Base-by-base conservation (phyloP, 1,284 basidiomycete species). In the Sphagnurus paluster region DNA sequence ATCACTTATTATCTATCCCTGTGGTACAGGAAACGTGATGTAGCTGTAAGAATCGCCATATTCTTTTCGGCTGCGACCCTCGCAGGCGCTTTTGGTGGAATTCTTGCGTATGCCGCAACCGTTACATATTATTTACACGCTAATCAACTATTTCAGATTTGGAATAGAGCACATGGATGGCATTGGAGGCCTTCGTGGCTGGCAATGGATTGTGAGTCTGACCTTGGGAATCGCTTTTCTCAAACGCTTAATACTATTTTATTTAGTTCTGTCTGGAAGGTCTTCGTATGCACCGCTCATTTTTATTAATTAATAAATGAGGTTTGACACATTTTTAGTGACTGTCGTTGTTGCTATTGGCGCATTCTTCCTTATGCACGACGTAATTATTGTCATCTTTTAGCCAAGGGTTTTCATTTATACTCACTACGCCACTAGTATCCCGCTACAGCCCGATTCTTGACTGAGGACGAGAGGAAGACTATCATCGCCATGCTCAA, bases 61-160 rank as follows among this genome's bases (percentile, higher is more conserved):
- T 80, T 82, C 64, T 79, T 80, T 61, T 79, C 79, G 13, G 76
- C 77, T 26, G 76, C 79, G 9, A 79, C 77, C 1, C 48, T 78
- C 30, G 75, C 78, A n/a, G 62, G 63, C 38, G 68, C 67, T 17
- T 69, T 69, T 39, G 66, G 68, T 49, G 67, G 68, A 30, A 44
- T 70, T 7, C 59, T 70, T 11, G 68, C 67, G 61, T 67, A 30
- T 17, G 43, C 16, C 17, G 3, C 9, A 14, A 20, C 34, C 5
- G 6, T 11, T 17, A 4, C 16, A 9, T 17, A 57, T 13, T 4
- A 23, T 33, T 16, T 30, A 21, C 37, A 41, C 17, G 6, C 46
- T 35, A 25, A 39, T 9, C 13, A n/a, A 32, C 34, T 35, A 13
- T 21, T 8, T 19, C 26, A 68, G 67, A 13, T 71, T 56, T 50